Percentiles rank a stretch among this genome's conserved stretches.
Conservation (phyloP, 1,284 basidiomycete genomes). For the Bjerkandera adusta region DNA sequence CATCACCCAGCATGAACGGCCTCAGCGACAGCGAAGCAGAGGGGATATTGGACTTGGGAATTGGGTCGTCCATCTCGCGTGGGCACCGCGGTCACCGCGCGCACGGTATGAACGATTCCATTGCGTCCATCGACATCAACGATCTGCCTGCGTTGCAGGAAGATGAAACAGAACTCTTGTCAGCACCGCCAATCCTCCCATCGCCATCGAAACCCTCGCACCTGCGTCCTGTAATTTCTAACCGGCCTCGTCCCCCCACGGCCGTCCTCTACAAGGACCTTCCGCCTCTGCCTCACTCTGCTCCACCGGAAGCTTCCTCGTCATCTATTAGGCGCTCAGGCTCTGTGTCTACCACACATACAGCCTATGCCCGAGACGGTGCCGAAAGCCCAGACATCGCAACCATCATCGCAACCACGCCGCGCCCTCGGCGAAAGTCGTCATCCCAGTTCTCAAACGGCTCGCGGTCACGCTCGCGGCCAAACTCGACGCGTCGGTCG, state of each 20-base stretch:
- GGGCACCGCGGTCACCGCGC: slow-evolving; percentile 1
- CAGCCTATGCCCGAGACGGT: slow-evolving; percentile 15
- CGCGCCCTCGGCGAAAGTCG: slow-evolving; percentile 37
- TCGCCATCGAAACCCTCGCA: slow-evolving; percentile 4
- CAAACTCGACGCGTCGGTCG: slow-evolving; percentile 14
- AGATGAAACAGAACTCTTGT: slow-evolving; percentile 25
- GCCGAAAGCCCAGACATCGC: slow-evolving; percentile 45
- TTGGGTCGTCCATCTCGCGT: slow-evolving; percentile 15
- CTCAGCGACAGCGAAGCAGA: slow-evolving; percentile 28
- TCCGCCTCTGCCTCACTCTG: slow-evolving; percentile 23
- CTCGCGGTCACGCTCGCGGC: slow-evolving; percentile 22
- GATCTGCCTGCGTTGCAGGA: slow-evolving; percentile 38
- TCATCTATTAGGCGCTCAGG: slow-evolving; percentile 10
- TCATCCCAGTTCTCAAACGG: slow-evolving; percentile 20
- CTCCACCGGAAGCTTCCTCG: neutral
- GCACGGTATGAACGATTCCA: slow-evolving; percentile 24
- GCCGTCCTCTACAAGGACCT: slow-evolving; percentile 24
- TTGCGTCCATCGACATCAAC: slow-evolving; percentile 40
- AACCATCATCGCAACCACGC: slow-evolving; percentile 43
- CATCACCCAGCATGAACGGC: slow-evolving; percentile 19
- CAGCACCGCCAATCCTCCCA: slow-evolving; percentile 8
- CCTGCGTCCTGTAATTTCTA: neutral
- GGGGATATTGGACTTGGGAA: slow-evolving; percentile 24
- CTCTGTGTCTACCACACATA: slow-evolving; percentile 9
- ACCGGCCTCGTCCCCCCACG: slow-evolving; percentile 9